phyloP scores from a whole-genome alignment of 2,329 filamentous ascomycete genomes.

The Colletotrichum spaethianum region DNA sequence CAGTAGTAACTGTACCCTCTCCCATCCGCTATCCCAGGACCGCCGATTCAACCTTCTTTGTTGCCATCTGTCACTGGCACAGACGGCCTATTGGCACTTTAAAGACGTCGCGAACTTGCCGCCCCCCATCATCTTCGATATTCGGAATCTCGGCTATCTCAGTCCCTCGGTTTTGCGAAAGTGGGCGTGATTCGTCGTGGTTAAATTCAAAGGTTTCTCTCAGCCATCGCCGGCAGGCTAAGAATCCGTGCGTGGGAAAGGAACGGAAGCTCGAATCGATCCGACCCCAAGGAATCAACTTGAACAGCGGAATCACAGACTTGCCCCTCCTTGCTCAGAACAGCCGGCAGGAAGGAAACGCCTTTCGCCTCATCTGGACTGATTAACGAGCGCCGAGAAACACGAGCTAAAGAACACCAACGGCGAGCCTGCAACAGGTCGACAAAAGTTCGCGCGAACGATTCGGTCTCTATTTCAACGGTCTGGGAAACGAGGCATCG shows the following conservation, averaged over 20 bases:
- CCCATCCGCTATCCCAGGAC: constrained; percentile 48
- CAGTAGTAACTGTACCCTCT: constrained; percentile 47
- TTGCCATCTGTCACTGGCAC: constrained; percentile 11
- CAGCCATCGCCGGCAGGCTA: not conserved
- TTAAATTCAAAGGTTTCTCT: not conserved
- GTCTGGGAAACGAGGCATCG: constrained; percentile 35
- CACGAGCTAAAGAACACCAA: constrained; percentile 2
- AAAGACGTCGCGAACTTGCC: constrained; percentile 21
- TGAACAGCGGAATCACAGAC: not conserved
- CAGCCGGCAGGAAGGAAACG: too few species aligned
- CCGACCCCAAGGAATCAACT: not conserved
- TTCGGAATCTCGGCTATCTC: constrained; percentile 2
- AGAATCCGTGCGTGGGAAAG: not conserved
- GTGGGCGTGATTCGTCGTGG: not conserved
- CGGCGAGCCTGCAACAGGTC: not conserved
- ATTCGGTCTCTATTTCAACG: constrained; percentile 3
- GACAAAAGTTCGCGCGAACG: not conserved
- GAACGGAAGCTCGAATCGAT: not conserved
- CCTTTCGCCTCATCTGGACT: not conserved
- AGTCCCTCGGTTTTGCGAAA: not conserved
- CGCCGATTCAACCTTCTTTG: not conserved
- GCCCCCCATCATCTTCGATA: not conserved
- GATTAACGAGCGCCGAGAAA: not conserved
- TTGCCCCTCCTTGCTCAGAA: not conserved
- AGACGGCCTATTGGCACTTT: not conserved